phyloP scores from a whole-genome alignment of 345 rosid species.

The Lumnitzera racemosa region DNA sequence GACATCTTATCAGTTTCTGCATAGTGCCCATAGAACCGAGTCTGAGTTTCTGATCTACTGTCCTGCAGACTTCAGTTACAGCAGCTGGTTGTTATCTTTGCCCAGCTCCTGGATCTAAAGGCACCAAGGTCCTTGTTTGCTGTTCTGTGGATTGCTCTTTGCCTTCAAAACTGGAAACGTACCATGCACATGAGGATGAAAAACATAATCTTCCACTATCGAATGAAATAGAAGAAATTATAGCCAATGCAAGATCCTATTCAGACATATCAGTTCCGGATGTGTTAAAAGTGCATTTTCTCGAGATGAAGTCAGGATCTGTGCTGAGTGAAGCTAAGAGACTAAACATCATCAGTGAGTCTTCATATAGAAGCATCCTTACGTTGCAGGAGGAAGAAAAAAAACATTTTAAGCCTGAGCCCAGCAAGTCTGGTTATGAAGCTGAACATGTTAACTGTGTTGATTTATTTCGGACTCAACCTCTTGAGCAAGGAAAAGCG shows the following conservation, averaged over 20 bases:
- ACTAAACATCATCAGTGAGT: constrained; percentile 54
- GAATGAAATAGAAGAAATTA: constrained; percentile 34
- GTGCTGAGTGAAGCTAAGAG: constrained; percentile 57
- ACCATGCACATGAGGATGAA: constrained; percentile 16
- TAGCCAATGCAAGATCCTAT: constrained; percentile 30
- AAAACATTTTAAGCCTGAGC: constrained; percentile 39
- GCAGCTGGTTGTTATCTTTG: constrained; percentile 93
- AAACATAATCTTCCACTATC: constrained; percentile 15
- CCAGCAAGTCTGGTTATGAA: constrained; percentile 19
- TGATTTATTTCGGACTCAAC: constrained; percentile 18
- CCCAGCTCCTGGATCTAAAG: constrained; percentile 83
- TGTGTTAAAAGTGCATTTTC: constrained; percentile 36
- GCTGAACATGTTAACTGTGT: constrained; percentile 13
- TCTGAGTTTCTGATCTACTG: background rate
- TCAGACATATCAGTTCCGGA: constrained; percentile 23
- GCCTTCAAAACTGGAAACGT: constrained; percentile 43
- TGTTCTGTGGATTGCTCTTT: constrained; percentile 58
- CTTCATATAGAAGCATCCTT: constrained; percentile 40
- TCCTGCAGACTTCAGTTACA: constrained; percentile 67
- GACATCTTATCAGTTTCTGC: no score
- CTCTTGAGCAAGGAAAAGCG: constrained; percentile 35
- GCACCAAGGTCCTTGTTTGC: constrained; percentile 65
- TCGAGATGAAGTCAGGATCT: constrained; percentile 40
- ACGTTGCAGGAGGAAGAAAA: constrained; percentile 59
- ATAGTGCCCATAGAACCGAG: background rate